These are phyloP conservation scores for Backusella morwellensis DNA, from an alignment of 192 early-diverging fungal genomes.

Conservation along the genomic window DNA sequence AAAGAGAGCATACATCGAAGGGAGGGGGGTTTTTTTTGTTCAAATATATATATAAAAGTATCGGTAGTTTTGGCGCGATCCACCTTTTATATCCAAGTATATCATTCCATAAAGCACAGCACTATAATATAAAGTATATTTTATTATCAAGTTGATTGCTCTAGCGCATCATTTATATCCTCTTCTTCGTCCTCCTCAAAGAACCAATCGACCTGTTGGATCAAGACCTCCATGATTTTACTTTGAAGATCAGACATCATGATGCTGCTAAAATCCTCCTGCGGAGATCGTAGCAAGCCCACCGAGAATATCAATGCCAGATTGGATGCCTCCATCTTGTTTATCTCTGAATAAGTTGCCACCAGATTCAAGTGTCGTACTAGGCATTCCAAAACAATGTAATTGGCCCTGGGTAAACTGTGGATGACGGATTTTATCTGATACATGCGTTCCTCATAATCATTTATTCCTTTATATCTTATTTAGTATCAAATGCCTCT, in stretches of 20 bases:
- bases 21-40: too few relatives aligned
- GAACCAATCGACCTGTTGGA: slow-evolving; percentile 64
- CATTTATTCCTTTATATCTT: slow-evolving; percentile 36
- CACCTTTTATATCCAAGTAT: too few relatives aligned
- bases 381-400: slow-evolving; percentile 57
- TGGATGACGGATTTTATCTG: slow-evolving; percentile 67
- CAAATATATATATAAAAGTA: too few relatives aligned
- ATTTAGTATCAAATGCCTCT: too few relatives aligned
- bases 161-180: background rate
- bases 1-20: background rate
- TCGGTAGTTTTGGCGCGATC: too few relatives aligned
- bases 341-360: slow-evolving; percentile 59
- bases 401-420: slow-evolving; percentile 57
- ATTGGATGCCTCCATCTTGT: slow-evolving; percentile 92
- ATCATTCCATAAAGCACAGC: background rate
- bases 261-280: slow-evolving; percentile 58
- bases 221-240: slow-evolving; percentile 66
- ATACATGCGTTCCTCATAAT: slow-evolving; percentile 70
- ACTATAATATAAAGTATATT: background rate
- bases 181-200: slow-evolving; percentile 38
- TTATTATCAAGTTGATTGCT: background rate
- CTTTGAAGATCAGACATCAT: slow-evolving; percentile 68
- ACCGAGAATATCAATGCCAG: slow-evolving; percentile 88
- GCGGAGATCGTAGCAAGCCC: slow-evolving; percentile 62
- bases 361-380: slow-evolving; percentile 69